Conservation (phyloP, 2,329 filamentous ascomycete species). For the Arthrobotrys musiformis region DNA sequence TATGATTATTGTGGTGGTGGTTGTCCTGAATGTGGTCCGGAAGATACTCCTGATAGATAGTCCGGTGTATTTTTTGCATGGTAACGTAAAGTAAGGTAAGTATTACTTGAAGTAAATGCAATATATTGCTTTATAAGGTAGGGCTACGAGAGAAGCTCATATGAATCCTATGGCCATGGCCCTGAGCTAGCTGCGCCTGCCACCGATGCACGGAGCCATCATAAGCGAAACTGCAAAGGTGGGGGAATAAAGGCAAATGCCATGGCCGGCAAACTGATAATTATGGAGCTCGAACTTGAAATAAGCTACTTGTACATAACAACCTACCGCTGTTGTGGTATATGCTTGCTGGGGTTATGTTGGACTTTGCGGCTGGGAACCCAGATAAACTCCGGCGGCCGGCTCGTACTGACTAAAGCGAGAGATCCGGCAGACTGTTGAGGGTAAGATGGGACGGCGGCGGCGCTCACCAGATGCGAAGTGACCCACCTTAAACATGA, state of each 20-base stretch:
- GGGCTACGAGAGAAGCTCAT: conserved; percentile 7
- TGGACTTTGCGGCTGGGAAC: conserved; percentile 46
- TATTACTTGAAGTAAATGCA: conserved; percentile 18
- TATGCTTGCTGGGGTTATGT: conserved; percentile 12
- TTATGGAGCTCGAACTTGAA: conserved; percentile 28
- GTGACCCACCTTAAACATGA: conserved; percentile 27
- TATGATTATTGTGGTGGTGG: not conserved
- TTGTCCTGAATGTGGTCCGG: not conserved
- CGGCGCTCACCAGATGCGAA: conserved; percentile 46
- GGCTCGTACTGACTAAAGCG: conserved; percentile 8
- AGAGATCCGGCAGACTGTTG: conserved; percentile 18
- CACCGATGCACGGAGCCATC: conserved; percentile 37
- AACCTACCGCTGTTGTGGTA: conserved; percentile 15
- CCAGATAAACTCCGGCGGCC: conserved; percentile 43
- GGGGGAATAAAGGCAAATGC: conserved; percentile 45
- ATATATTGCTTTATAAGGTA: not conserved
- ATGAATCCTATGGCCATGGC: conserved; percentile 24
- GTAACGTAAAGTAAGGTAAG: too few relatives aligned
- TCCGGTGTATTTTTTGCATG: conserved; percentile 1
- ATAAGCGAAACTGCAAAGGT: conserved; percentile 36
- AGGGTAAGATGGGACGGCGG: conserved; percentile 46
- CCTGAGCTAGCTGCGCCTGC: too few relatives aligned
- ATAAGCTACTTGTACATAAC: conserved; percentile 40
- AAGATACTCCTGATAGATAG: not conserved
- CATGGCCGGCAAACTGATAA: conserved; percentile 1